Percentiles rank a stretch among this genome's conserved stretches.
phyloP scores from a whole-genome alignment of 306 rosid species.

The Argentina anserina region DNA sequence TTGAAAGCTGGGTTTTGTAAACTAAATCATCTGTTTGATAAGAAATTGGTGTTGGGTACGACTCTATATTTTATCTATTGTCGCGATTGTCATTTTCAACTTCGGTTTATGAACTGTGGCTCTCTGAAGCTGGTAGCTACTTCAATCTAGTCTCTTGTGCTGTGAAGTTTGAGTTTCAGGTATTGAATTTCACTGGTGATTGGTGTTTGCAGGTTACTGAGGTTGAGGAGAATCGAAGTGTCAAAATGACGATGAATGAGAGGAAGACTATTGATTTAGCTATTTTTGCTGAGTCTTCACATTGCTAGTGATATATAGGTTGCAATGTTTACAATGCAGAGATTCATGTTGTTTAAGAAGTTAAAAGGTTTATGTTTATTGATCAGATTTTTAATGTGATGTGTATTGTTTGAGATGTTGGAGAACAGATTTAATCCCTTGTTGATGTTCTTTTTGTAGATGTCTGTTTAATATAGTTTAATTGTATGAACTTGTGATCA shows the following conservation, averaged over 20 bases:
- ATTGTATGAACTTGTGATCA: slow-evolving; percentile 18
- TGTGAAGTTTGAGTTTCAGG: not conserved
- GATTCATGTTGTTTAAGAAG: too few relatives aligned
- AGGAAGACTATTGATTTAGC: slow-evolving; percentile 29
- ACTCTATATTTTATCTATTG: too few relatives aligned
- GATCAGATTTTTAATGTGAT: too few relatives aligned
- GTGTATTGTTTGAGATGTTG: not conserved
- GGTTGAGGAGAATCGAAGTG: slow-evolving; percentile 13
- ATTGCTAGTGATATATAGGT: not conserved
- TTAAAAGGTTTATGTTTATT: too few relatives aligned
- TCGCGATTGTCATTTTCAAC: not conserved
- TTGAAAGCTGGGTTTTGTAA: too few relatives aligned
- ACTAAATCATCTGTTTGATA: too few relatives aligned
- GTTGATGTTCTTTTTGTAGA: not conserved
- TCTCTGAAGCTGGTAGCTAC: not conserved
- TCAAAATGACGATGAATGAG: slow-evolving; percentile 39
- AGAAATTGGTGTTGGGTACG: too few relatives aligned
- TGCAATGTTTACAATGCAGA: not conserved
- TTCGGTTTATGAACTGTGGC: not conserved
- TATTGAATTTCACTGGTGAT: not conserved
- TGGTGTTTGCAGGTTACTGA: slow-evolving; percentile 19
- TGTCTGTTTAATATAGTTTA: not conserved
- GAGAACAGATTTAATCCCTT: not conserved
- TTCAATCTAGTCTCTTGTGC: not conserved
- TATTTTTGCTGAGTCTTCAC: not conserved